Percentiles rank a stretch among this genome's conserved stretches.
These are phyloP conservation scores for Lavandula angustifolia DNA, from an alignment of 257 asterid genomes.

Conservation along the genomic window DNA sequence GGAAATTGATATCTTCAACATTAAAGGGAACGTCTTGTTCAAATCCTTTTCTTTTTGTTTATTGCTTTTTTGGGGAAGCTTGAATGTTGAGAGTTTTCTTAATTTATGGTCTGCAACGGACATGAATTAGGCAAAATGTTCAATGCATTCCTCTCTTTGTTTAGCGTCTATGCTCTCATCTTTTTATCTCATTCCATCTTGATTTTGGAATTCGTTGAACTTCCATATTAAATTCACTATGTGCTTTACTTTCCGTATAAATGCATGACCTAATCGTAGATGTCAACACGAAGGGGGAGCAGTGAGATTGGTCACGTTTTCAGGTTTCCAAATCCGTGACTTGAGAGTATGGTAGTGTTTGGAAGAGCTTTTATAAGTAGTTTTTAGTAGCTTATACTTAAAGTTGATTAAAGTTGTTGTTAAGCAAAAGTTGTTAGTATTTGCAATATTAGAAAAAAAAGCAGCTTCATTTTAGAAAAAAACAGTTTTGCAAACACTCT, in stretches of 20 bases:
- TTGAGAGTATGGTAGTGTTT: no score
- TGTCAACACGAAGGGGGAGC: constrained; percentile 76
- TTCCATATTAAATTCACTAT: constrained; percentile 1
- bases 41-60: not conserved
- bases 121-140: not conserved
- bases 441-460: no score
- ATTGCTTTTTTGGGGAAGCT: not conserved
- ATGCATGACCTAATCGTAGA: constrained; percentile 46
- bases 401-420: no score
- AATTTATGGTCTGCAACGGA: not conserved
- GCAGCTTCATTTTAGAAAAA: no score
- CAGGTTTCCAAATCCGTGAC: constrained; percentile 54
- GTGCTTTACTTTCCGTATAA: constrained; percentile 7
- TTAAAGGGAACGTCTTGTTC: not conserved
- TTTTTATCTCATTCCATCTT: constrained; percentile 5
- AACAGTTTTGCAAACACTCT: no score
- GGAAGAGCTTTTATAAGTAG: no score
- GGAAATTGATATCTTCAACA: constrained; percentile 2
- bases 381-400: no score
- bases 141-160: not conserved
- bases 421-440: no score
- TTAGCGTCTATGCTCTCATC: not conserved
- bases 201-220: constrained; percentile 2
- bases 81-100: not conserved
- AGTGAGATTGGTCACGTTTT: constrained; percentile 95